Evolutionary conservation across 2,329 filamentous ascomycete species (phyloP), one percentile per base, ranked within the genome.

Genomic region (Alternaria ventricosa): DNA sequence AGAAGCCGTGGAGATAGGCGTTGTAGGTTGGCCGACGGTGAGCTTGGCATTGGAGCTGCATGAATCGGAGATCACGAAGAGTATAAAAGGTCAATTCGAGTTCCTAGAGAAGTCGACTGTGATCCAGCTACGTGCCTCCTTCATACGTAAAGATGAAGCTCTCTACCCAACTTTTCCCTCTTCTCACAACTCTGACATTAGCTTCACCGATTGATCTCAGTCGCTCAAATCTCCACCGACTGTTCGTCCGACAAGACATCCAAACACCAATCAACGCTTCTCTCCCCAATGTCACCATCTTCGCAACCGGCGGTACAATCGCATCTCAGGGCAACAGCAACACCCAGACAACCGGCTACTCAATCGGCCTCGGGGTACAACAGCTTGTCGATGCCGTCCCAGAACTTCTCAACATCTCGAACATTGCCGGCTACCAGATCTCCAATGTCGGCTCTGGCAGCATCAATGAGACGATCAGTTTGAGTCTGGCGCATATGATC

Each of bases 271-370:
- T 81, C 60, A 84, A 85, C 61, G 77, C 79, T n/a, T 82, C 78
- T 33, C 80, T 87, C 0, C 86, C 85, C 10, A 87, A 87, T 69
- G 79, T 88, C 55, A 88, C 85, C 62, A 86, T 88, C 64, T 87
- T 86, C 66, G 84, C 83, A 6, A 87, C 84, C 6, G 87, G 87
- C 15, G 87, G 87, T 36, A 89, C 87, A 10, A 89, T 89, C 51
- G 87, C 87, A 13, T 86, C 85, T 2, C 82, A 83, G 62, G 84
- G 83, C 1, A 75, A 73, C n/a, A 83, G 80, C 41, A 82, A 82
- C 23, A 83, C 81, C 18, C 83, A 86, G 64, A 90, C 81, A 23
- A 87, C 82, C 2, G 84, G 85, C 61, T 90, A 90, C 72, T 75
- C 84, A 76, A 53, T 87, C 76, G 71, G 80, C 67, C 77, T 87